Evolutionary conservation across 129 eudicot genomes (phyloP).

Genomic region (Flaveria ramosissima): DNA sequence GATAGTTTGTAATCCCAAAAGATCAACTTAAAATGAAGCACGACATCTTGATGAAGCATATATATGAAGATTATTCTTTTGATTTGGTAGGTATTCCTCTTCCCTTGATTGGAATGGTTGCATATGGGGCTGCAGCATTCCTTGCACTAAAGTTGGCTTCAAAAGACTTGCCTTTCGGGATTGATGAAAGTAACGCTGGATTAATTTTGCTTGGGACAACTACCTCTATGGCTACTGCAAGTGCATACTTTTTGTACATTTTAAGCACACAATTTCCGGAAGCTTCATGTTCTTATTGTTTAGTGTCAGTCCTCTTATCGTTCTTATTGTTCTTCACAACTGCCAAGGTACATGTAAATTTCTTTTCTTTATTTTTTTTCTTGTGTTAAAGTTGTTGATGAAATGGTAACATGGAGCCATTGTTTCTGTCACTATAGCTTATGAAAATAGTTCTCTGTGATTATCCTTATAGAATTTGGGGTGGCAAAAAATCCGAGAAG

Average conservation of each 20-base stretch:
- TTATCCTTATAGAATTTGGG: conserved; percentile 63
- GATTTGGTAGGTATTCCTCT: conserved; percentile 87
- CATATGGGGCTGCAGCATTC: conserved; percentile 68
- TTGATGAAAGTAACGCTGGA: conserved; percentile 53
- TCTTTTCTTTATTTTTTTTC: background rate
- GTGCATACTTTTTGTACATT: conserved; percentile 84
- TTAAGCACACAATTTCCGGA: conserved; percentile 71
- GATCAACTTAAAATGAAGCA: conserved; percentile 1
- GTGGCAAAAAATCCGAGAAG: conserved; percentile 49
- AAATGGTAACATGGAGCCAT: background rate
- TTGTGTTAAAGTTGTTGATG: conserved; percentile 14
- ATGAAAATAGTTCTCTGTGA: background rate
- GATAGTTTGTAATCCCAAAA: background rate
- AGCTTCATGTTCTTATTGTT: conserved; percentile 83
- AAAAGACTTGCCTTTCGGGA: conserved; percentile 47
- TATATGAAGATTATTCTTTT: conserved; percentile 24
- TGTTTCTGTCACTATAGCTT: background rate
- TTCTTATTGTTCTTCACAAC: conserved; percentile 76
- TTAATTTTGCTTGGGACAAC: conserved; percentile 64
- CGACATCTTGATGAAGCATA: conserved; percentile 22
- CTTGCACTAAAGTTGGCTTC: conserved; percentile 64
- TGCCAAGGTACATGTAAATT: conserved; percentile 55
- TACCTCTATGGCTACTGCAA: conserved; percentile 95
- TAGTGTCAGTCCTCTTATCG: conserved; percentile 66
- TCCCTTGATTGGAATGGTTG: conserved; percentile 89